Conservation (phyloP, 768 basidiomycete species). For the Lentinula aciculospora region DNA sequence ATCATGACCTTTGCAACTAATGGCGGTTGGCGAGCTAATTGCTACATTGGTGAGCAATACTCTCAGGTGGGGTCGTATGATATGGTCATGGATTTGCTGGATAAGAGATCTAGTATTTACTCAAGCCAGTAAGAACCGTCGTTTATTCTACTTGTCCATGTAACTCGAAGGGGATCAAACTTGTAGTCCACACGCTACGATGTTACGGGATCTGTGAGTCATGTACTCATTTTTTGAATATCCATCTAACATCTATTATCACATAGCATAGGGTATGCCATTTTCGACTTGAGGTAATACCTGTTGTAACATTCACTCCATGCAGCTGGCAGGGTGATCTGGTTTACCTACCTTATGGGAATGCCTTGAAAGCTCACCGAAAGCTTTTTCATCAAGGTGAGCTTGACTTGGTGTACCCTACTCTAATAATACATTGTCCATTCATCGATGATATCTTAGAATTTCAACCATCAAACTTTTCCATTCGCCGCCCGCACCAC, state of each 20-base stretch:
- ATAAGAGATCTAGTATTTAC: conserved; percentile 34
- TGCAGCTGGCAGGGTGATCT: conserved; percentile 12
- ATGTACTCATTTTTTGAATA: too few relatives aligned
- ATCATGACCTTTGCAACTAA: too few relatives aligned
- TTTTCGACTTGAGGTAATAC: too few relatives aligned
- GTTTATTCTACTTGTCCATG: not conserved
- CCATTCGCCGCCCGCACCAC: not conserved
- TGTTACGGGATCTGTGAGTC: not conserved
- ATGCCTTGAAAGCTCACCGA: not conserved
- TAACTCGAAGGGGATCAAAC: not conserved
- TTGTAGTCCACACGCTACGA: not conserved
- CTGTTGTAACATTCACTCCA: not conserved
- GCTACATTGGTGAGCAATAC: conserved; percentile 18
- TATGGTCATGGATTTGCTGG: conserved; percentile 34
- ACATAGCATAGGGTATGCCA: not conserved
- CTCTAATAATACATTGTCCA: not conserved
- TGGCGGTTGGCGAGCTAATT: too few relatives aligned
- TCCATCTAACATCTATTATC: too few relatives aligned
- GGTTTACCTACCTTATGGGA: conserved; percentile 9
- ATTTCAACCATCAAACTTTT: not conserved
- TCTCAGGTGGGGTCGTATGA: conserved; percentile 31
- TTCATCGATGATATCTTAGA: not conserved
- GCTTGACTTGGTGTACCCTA: too few relatives aligned
- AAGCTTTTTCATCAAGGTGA: not conserved
- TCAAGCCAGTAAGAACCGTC: conserved; percentile 26